These are phyloP conservation scores for Phytophthora europaea DNA, from an alignment of 352 stramenopile species.

Conservation along the genomic window DNA sequence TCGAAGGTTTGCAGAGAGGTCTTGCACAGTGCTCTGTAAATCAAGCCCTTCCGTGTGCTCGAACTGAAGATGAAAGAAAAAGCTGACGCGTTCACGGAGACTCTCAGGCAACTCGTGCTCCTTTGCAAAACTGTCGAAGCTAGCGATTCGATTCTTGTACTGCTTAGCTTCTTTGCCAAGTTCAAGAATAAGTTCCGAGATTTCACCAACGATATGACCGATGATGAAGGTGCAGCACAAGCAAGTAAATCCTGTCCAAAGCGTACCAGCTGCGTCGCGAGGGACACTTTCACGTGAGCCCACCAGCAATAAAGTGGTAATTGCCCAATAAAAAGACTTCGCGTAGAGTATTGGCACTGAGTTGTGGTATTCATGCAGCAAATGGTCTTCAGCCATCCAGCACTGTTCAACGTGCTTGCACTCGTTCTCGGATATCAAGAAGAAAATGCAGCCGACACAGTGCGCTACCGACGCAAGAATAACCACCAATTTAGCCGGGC, in stretches of 20 bases:
- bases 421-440: conserved; percentile 74
- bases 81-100: conserved; percentile 60
- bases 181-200: conserved; percentile 84
- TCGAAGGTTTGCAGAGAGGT: conserved; percentile 74
- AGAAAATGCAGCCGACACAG: conserved; percentile 74
- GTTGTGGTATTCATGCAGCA: conserved; percentile 77
- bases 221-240: conserved; percentile 80
- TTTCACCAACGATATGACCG: conserved; percentile 78
- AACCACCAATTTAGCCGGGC: conserved; percentile 73
- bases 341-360: conserved; percentile 64
- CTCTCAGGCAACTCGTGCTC: conserved; percentile 55
- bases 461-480: conserved; percentile 69
- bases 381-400: conserved; percentile 71
- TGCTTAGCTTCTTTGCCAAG: conserved; percentile 80
- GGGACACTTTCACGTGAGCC: conserved; percentile 72
- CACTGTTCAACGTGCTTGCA: conserved; percentile 51
- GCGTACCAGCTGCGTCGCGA: conserved; percentile 46
- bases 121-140: conserved; percentile 82
- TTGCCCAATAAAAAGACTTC: conserved; percentile 79
- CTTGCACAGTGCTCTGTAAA: conserved; percentile 60
- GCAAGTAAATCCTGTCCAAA: conserved; percentile 71
- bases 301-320: conserved; percentile 73
- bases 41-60: conserved; percentile 66
- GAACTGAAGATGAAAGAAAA: conserved; percentile 76
- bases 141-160: conserved; percentile 74